phyloP scores from a whole-genome alignment of 371 early-diverging fungal species.

The Sanchytrium tribonematis region DNA sequence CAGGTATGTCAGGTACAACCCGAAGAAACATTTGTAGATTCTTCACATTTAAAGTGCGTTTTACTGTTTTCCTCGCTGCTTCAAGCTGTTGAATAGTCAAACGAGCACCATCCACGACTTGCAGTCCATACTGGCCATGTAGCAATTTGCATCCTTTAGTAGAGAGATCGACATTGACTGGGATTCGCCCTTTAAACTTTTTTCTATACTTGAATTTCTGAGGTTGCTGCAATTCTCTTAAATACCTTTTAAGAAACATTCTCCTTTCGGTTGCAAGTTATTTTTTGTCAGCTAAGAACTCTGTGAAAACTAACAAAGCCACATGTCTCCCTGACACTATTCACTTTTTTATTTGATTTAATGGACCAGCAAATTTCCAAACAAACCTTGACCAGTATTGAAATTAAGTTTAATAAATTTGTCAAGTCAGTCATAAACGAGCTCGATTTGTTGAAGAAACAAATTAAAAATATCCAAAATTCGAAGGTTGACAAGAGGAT shows the following conservation, averaged over 20 bases:
- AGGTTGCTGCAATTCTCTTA: conserved; percentile 14
- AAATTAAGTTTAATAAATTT: neutral
- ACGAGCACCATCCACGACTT: conserved; percentile 49
- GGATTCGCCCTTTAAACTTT: conserved; percentile 60
- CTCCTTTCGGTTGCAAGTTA: no score
- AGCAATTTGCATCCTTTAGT: conserved; percentile 55
- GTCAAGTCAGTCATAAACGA: neutral
- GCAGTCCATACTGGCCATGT: conserved; percentile 67
- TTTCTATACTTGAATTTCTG: conserved; percentile 49
- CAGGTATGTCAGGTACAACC: conserved; percentile 72
- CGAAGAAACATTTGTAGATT: conserved; percentile 56
- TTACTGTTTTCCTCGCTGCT: conserved; percentile 36
- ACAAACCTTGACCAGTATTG: no score
- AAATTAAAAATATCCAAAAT: neutral
- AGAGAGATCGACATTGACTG: conserved; percentile 45
- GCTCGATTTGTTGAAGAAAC: neutral
- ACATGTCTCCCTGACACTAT: no score
- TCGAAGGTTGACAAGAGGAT: neutral
- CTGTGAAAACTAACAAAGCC: no score
- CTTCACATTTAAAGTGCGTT: conserved; percentile 62
- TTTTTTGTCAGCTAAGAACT: no score
- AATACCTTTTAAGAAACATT: neutral
- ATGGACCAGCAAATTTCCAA: no score
- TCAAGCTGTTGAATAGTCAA: conserved; percentile 54
- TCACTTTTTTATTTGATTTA: no score